A percentile compares a stretch with the other conserved stretches of the same genome.
These are phyloP conservation scores for Skeletonema grethae DNA, from an alignment of 108 stramenopile genomes.

Conservation along the genomic window DNA sequence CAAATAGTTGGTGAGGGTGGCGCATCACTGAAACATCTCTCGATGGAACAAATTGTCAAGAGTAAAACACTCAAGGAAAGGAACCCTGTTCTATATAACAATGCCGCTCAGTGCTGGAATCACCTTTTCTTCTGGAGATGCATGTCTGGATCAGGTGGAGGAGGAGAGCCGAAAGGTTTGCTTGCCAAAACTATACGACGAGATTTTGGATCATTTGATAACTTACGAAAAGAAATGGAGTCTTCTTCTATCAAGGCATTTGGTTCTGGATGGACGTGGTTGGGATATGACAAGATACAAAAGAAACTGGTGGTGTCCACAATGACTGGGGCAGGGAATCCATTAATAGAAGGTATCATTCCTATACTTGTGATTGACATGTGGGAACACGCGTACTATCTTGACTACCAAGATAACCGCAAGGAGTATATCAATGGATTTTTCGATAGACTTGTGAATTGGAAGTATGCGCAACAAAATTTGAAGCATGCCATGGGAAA, in stretches of 20 bases:
- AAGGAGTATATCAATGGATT: constrained; percentile 76
- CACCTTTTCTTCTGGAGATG: constrained; percentile 84
- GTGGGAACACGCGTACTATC: constrained; percentile 87
- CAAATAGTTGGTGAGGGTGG: constrained; percentile 36
- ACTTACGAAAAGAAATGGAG: constrained; percentile 39
- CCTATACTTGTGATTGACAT: constrained; percentile 87
- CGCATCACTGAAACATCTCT: constrained; percentile 21
- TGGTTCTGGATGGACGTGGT: constrained; percentile 89
- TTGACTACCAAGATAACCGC: constrained; percentile 81
- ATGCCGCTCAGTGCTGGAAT: constrained; percentile 73
- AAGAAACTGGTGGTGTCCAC: constrained; percentile 44
- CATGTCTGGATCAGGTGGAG: constrained; percentile 52
- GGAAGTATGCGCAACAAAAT: constrained; percentile 56
- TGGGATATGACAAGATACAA: constrained; percentile 64
- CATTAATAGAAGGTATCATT: constrained; percentile 58
- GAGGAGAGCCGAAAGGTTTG: constrained; percentile 56
- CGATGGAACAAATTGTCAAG: constrained; percentile 42
- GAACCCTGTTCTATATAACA: constrained; percentile 59
- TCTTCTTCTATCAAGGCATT: constrained; percentile 41
- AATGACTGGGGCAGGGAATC: constrained; percentile 51
- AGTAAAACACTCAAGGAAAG: constrained; percentile 11
- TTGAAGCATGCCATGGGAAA: constrained; percentile 35
- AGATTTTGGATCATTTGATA: constrained; percentile 46
- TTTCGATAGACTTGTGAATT: constrained; percentile 69
- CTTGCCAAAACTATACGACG: constrained; percentile 41